These are phyloP conservation scores for Kondoa subrosea DNA, from an alignment of 768 basidiomycete genomes.

Conservation along the genomic window DNA sequence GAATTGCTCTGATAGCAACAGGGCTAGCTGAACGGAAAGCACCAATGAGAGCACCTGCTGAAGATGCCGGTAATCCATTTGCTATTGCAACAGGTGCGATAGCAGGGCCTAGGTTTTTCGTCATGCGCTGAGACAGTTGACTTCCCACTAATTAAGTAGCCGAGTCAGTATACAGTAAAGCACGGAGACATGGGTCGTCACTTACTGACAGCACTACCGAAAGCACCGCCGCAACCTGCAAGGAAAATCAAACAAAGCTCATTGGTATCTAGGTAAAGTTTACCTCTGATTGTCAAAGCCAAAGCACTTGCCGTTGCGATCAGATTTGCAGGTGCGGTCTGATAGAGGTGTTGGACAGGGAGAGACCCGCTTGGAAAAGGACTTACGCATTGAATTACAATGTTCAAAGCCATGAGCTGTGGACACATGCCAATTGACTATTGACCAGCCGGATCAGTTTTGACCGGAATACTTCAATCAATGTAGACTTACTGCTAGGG, in stretches of 20 bases:
- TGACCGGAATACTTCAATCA: no score
- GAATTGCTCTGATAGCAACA: background rate
- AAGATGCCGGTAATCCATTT: background rate
- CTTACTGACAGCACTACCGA: no score
- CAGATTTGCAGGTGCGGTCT: background rate
- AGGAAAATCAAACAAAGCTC: background rate
- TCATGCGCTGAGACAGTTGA: background rate
- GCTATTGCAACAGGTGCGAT: background rate
- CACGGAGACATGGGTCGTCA: no score
- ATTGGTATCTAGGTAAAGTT: background rate
- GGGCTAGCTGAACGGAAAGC: background rate
- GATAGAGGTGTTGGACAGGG: background rate
- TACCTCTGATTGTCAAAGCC: background rate
- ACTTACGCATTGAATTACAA: background rate
- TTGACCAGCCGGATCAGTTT: no score
- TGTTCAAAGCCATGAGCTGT: background rate
- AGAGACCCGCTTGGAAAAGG: background rate
- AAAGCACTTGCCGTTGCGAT: background rate
- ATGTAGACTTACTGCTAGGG: no score
- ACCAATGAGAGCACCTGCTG: background rate
- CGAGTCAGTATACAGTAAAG: no score
- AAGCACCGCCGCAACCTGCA: background rate
- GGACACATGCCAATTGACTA: background rate
- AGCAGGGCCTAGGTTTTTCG: background rate
- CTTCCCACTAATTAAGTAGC: no score